These are phyloP conservation scores for Zymoseptoria tritici DNA, from an alignment of 2,329 filamentous ascomycete species.

Conservation along the genomic window DNA sequence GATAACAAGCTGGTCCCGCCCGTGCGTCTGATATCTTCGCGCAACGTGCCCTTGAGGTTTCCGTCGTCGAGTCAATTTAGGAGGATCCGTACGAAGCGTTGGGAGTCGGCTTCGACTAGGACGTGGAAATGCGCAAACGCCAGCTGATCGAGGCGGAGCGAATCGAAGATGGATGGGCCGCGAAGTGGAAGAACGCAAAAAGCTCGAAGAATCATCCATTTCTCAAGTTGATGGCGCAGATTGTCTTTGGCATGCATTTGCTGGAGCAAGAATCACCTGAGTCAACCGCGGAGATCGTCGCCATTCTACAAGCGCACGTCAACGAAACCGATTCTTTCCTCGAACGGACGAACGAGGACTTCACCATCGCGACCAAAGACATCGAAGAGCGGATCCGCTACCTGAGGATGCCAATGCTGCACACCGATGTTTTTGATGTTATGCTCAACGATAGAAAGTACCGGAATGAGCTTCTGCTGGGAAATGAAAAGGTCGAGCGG, in stretches of 20 bases:
- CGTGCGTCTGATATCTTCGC: constrained; percentile 65
- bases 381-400: constrained; percentile 72
- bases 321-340: constrained; percentile 90
- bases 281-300: constrained; percentile 78
- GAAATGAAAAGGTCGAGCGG: constrained; percentile 86
- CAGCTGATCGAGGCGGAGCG: constrained; percentile 60
- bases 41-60: constrained; percentile 78
- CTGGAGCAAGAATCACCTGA: constrained; percentile 79
- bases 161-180: constrained; percentile 63
- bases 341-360: constrained; percentile 76
- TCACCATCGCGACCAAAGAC: constrained; percentile 69
- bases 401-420: constrained; percentile 74
- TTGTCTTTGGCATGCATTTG: constrained; percentile 87
- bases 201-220: constrained; percentile 78
- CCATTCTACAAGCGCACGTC: constrained; percentile 83
- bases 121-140: constrained; percentile 57
- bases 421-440: constrained; percentile 72
- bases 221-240: constrained; percentile 83
- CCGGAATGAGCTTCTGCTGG: constrained; percentile 70
- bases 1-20: constrained; percentile 33
- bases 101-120: constrained; percentile 27
- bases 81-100: constrained; percentile 28
- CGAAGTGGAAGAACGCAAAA: constrained; percentile 67
- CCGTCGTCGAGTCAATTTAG: constrained; percentile 60
- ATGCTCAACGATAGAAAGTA: constrained; percentile 72